These are phyloP conservation scores for Calonectria honghensis DNA, from an alignment of 2,329 filamentous ascomycete species.

Conservation along the genomic window DNA sequence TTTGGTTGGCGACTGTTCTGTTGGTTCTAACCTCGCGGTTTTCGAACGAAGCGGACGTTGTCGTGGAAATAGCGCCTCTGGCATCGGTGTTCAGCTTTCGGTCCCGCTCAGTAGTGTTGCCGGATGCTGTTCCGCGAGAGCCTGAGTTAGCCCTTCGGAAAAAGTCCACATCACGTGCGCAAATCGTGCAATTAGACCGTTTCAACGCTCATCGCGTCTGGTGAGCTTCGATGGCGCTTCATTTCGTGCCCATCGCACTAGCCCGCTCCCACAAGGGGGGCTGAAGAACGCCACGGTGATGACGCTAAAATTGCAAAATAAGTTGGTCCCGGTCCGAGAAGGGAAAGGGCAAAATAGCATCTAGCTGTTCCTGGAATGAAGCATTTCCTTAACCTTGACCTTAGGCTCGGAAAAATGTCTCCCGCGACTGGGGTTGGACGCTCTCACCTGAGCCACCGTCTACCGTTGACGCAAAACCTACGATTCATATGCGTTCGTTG, in stretches of 20 bases:
- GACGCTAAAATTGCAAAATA: background rate
- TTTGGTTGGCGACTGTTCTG: background rate
- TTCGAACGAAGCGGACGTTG: background rate
- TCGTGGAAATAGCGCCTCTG: background rate
- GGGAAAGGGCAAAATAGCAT: background rate
- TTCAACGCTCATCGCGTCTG: slow-evolving; percentile 8
- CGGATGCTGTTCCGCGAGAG: slow-evolving; percentile 1
- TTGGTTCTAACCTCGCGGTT: background rate
- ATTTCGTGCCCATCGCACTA: slow-evolving; percentile 1
- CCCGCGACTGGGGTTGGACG: background rate
- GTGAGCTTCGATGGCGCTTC: background rate
- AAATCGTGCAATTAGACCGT: slow-evolving; percentile 15
- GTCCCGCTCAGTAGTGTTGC: background rate
- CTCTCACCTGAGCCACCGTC: slow-evolving; percentile 14
- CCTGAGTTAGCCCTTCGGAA: background rate
- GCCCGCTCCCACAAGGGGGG: background rate
- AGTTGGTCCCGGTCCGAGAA: background rate
- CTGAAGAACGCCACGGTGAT: background rate
- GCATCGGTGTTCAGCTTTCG: background rate
- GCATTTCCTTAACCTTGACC: slow-evolving; percentile 12
- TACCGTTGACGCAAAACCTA: background rate
- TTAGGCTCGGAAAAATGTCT: slow-evolving; percentile 7
- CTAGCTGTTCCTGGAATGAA: background rate
- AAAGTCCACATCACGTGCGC: background rate
- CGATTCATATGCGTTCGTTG: background rate